Conservation (phyloP, 2,329 filamentous ascomycete genomes). For the Exophiala viscosa region DNA sequence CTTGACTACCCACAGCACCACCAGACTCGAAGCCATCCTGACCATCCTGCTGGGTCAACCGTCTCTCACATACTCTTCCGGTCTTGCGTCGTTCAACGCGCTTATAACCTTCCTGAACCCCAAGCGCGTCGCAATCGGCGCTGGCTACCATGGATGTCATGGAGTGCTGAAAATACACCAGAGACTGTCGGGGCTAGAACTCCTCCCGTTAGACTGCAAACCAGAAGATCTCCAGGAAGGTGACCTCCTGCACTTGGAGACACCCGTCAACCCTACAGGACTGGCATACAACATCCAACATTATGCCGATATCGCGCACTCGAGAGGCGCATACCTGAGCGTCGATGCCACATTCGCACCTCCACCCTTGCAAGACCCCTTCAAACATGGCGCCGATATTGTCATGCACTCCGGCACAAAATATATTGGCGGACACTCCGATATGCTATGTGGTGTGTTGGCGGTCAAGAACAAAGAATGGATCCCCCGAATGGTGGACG, state of each 20-base stretch:
- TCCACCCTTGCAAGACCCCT: slow-evolving; percentile 83
- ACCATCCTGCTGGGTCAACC: slow-evolving; percentile 67
- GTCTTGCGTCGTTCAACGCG: slow-evolving; percentile 84
- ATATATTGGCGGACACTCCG: slow-evolving; percentile 92
- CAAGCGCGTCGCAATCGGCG: slow-evolving; percentile 73
- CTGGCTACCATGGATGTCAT: slow-evolving; percentile 91
- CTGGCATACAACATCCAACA: slow-evolving; percentile 68
- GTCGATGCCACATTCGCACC: slow-evolving; percentile 93
- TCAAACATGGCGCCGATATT: slow-evolving; percentile 73
- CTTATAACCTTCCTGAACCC: slow-evolving; percentile 81
- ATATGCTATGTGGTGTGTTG: slow-evolving; percentile 85
- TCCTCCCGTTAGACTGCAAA: slow-evolving; percentile 67
- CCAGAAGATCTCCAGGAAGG: slow-evolving; percentile 65
- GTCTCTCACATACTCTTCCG: slow-evolving; percentile 74
- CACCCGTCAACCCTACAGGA: slow-evolving; percentile 86
- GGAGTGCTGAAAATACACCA: slow-evolving; percentile 71
- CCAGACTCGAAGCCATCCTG: slow-evolving; percentile 80
- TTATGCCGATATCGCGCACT: slow-evolving; percentile 70
- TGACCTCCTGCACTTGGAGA: slow-evolving; percentile 88
- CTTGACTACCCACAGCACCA: slow-evolving; percentile 70
- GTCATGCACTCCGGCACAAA: slow-evolving; percentile 94
- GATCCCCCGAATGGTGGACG: slow-evolving; percentile 58
- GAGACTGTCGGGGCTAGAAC: slow-evolving; percentile 70
- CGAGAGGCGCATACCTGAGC: slow-evolving; percentile 68
- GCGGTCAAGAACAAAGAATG: slow-evolving; percentile 59